Base-by-base conservation (phyloP, 169 alveolate species). In the Eimeria mitis region DNA sequence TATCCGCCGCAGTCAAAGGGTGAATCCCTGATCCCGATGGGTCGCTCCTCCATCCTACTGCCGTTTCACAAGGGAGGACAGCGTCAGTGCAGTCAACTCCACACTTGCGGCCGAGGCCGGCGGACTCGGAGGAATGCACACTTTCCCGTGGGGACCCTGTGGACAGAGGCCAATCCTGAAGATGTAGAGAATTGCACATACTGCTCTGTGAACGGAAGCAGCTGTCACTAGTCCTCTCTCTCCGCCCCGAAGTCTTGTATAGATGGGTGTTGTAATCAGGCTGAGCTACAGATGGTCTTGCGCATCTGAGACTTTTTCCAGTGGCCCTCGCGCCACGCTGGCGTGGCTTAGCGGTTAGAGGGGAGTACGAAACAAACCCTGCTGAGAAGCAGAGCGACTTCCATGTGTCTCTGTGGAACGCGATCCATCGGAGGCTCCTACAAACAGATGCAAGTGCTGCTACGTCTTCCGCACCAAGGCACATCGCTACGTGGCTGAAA, bases 341-440 rank as follows among this genome's bases (percentile, higher is more conserved):
- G 65, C 61, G 92, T 9, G 65, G 63, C 94, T 14, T 54, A 14
- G 65, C 44, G 28, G 68, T 34, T 5, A 28, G 11, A 52, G 49
- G 68, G 23, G 68, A 44, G 63, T 49, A 65, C 31, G 68, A 40
- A 65, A 42, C 94, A 65, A 87, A 47, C 40, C 81, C 65, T 42
- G 59, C 61, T 37, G 94, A 87, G 21, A 87, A 87, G 47, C 94
- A 87, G 9, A 87, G 79, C 78, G 94, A 19, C 83, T 63, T 61
- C 94, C 94, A 87, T 28, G 71, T 65, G 61, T 87, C 83, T 0
- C 94, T 21, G 81, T 87, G 68, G 28, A 61, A 87, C 21, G 70
- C 94, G 25, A 87, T 61, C 94, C 94, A 87, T 21, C 94, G 94
- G 37, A 87, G 94, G 83, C 94, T 87, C 44, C n/a, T 87, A 25